A percentile compares a stretch with the other conserved stretches of the same genome.
These are phyloP conservation scores for Artomyces pyxidatus DNA, from an alignment of 768 basidiomycete species.

Conservation along the genomic window DNA sequence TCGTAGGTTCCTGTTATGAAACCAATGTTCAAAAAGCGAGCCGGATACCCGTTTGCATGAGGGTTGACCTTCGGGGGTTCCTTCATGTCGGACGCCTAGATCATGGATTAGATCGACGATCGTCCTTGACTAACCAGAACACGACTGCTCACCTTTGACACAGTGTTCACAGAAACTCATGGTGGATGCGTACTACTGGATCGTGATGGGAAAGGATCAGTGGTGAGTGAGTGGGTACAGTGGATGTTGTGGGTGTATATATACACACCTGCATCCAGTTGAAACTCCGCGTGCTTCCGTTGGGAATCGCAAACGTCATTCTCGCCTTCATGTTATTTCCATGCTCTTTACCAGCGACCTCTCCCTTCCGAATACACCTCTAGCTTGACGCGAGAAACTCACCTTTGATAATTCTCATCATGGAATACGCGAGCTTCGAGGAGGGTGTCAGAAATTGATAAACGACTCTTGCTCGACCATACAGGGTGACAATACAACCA, in stretches of 20 bases:
- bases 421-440: too few species aligned
- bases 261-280: not conserved
- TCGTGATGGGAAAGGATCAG: too few species aligned
- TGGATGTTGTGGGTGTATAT: not conserved
- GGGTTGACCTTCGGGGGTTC: slow-evolving; percentile 25
- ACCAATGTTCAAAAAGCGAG: not conserved
- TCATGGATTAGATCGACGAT: not conserved
- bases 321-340: not conserved
- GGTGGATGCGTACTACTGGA: too few species aligned
- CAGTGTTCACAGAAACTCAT: slow-evolving; percentile 55
- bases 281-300: not conserved
- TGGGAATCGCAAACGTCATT: not conserved
- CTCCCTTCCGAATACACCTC: not conserved
- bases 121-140: not conserved
- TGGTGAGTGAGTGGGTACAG: too few species aligned
- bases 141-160: slow-evolving; percentile 33
- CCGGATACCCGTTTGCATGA: not conserved
- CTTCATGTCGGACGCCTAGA: slow-evolving; percentile 28
- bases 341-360: not conserved
- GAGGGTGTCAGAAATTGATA: too few species aligned
- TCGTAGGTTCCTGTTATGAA: slow-evolving; percentile 23
- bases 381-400: too few species aligned
- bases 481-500: not conserved
- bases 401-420: too few species aligned
- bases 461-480: too few species aligned